Evolutionary conservation across 2,329 filamentous ascomycete species (phyloP).

Genomic region (Phialophora chinensis): DNA sequence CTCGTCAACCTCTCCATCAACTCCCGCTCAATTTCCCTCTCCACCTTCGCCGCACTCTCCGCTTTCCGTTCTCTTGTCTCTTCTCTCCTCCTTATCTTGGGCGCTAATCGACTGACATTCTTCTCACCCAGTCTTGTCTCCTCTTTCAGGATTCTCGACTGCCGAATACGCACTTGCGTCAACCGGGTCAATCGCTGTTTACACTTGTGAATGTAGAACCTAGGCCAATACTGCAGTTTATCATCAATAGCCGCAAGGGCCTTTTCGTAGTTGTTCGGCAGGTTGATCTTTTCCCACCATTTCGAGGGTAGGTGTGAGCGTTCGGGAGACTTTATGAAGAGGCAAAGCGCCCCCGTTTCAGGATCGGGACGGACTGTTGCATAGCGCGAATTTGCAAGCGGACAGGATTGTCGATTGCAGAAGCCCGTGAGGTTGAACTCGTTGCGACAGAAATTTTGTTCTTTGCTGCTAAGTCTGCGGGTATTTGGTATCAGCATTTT

Average conservation of each 20-base stretch:
- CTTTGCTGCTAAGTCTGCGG: constrained; percentile 73
- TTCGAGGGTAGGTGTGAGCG: constrained; percentile 86
- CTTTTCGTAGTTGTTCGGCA: constrained; percentile 88
- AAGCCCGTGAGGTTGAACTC: constrained; percentile 86
- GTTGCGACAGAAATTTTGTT: constrained; percentile 93
- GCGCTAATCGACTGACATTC: constrained; percentile 84
- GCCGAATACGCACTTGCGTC: constrained; percentile 84
- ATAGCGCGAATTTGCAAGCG: constrained; percentile 89
- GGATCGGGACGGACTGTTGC: constrained; percentile 87
- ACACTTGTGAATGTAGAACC: constrained; percentile 91
- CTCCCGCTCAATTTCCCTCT: constrained; percentile 93
- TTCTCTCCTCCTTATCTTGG: constrained; percentile 82
- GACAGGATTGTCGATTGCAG: constrained; percentile 86
- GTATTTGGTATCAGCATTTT: constrained; percentile 18
- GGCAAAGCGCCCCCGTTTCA: constrained; percentile 80
- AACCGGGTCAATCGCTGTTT: constrained; percentile 93
- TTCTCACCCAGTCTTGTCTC: constrained; percentile 88
- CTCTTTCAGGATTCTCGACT: constrained; percentile 80
- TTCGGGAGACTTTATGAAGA: constrained; percentile 96
- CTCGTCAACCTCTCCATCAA: constrained; percentile 88
- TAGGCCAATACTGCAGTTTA: constrained; percentile 88
- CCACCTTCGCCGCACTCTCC: constrained; percentile 86
- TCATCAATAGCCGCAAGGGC: constrained; percentile 87
- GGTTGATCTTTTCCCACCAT: constrained; percentile 91
- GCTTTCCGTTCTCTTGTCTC: constrained; percentile 77